phyloP scores from a whole-genome alignment of 139 green algal species.

The Volvox africanus region DNA sequence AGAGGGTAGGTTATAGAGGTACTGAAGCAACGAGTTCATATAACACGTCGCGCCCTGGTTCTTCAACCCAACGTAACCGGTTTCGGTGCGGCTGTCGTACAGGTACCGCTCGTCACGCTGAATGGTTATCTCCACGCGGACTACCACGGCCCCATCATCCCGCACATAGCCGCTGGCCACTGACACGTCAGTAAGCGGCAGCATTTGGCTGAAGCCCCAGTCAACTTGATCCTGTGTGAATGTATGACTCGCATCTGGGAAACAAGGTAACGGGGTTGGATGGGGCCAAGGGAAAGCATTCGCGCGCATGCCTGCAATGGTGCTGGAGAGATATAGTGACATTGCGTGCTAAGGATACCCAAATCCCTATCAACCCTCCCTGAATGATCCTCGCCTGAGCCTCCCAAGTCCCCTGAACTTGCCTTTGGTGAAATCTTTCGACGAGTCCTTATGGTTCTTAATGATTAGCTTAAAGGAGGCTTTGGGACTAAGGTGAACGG shows the following conservation, averaged over 20 bases:
- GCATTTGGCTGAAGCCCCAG: slow-evolving; percentile 94
- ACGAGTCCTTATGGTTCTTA: slow-evolving; percentile 76
- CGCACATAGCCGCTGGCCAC: slow-evolving; percentile 72
- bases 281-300: neutral
- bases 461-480: slow-evolving; percentile 88
- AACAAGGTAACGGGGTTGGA: neutral
- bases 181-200: slow-evolving; percentile 67
- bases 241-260: slow-evolving; percentile 76
- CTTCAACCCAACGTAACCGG: slow-evolving; percentile 94
- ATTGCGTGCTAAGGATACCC: neutral
- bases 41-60: slow-evolving; percentile 99
- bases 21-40: slow-evolving; percentile 99
- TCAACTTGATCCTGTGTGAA: slow-evolving; percentile 80
- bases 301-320: neutral
- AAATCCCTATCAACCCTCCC: no score
- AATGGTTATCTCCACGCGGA: slow-evolving; percentile 60
- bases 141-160: slow-evolving; percentile 49
- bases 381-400: no score
- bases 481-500: slow-evolving; percentile 68
- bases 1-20: slow-evolving; percentile 93
- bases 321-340: neutral
- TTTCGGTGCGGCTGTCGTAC: slow-evolving; percentile 92
- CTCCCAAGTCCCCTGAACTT: no score
- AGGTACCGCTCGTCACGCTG: slow-evolving; percentile 62
- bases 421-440: slow-evolving; percentile 75